phyloP scores from a whole-genome alignment of 2,329 filamentous ascomycete species.

The Nakataea oryzae region DNA sequence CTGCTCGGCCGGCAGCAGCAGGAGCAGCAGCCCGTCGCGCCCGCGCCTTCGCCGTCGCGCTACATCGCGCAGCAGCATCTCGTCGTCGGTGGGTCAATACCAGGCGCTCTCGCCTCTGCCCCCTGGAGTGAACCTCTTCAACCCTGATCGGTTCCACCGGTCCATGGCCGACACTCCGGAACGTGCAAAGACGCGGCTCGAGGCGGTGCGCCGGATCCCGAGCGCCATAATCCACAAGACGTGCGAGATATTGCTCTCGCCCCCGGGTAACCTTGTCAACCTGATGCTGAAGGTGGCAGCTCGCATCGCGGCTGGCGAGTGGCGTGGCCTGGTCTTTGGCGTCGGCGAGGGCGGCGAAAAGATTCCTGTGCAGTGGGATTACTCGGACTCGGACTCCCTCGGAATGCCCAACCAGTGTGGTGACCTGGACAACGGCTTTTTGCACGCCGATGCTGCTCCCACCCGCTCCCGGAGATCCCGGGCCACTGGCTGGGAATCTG shows the following conservation, averaged over 20 bases:
- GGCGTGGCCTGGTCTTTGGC: conserved; percentile 49
- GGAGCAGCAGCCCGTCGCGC: not conserved
- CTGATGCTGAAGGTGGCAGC: conserved; percentile 76
- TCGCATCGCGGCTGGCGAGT: conserved; percentile 55
- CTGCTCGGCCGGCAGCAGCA: not conserved
- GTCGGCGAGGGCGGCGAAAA: conserved; percentile 40
- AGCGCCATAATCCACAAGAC: conserved; percentile 66
- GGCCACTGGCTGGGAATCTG: not conserved
- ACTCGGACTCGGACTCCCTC: conserved; percentile 34
- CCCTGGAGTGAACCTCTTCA: conserved; percentile 55
- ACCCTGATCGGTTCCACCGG: conserved; percentile 18
- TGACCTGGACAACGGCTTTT: not conserved
- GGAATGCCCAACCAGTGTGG: not conserved
- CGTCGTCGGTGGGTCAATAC: conserved; percentile 30
- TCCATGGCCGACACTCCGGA: conserved; percentile 5
- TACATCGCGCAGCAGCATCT: conserved; percentile 36
- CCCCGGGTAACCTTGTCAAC: conserved; percentile 67
- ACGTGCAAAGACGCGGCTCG: conserved; percentile 25
- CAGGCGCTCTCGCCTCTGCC: conserved; percentile 58
- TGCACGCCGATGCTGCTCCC: not conserved
- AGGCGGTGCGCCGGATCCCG: conserved; percentile 40
- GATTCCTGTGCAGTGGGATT: conserved; percentile 52
- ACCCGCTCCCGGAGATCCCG: not conserved
- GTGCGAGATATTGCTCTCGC: conserved; percentile 64
- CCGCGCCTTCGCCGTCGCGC: conserved; percentile 39